Conservation (phyloP, 169 alveolate genomes). For the Eimeria zaria region DNA sequence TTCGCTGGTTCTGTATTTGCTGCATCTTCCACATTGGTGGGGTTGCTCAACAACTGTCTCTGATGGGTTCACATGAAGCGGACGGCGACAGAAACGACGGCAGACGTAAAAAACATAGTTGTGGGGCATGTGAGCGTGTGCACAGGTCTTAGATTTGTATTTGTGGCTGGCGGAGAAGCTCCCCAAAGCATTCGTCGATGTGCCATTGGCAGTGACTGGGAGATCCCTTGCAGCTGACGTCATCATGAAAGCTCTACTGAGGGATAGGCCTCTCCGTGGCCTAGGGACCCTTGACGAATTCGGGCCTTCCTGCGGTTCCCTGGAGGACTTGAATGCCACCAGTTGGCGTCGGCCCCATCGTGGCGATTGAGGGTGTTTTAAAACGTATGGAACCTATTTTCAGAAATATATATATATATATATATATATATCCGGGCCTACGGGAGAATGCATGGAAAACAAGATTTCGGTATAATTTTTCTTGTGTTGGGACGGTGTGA, state of each 20-base stretch:
- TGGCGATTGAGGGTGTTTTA: neutral
- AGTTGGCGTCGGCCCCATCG: neutral
- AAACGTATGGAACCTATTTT: neutral
- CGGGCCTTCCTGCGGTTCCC: neutral
- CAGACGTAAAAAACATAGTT: neutral
- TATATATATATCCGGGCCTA: neutral
- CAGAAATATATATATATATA: no score
- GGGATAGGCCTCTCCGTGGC: conserved; percentile 17
- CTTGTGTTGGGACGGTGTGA: neutral
- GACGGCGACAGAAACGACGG: neutral
- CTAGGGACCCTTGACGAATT: neutral
- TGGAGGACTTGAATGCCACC: neutral
- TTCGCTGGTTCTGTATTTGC: neutral
- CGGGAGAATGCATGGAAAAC: neutral
- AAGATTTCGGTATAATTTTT: neutral
- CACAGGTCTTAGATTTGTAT: conserved; percentile 72
- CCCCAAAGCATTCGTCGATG: conserved; percentile 67
- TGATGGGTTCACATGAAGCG: neutral
- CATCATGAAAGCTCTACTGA: conserved; percentile 19
- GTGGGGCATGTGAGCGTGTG: neutral
- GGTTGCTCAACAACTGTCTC: neutral
- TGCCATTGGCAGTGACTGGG: conserved; percentile 49
- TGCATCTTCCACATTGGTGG: neutral
- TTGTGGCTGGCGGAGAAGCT: conserved; percentile 70
- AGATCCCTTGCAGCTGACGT: conserved; percentile 55